These are phyloP conservation scores for Hyaloscypha finlandica DNA, from an alignment of 495 filamentous ascomycete species.

Conservation along the genomic window DNA sequence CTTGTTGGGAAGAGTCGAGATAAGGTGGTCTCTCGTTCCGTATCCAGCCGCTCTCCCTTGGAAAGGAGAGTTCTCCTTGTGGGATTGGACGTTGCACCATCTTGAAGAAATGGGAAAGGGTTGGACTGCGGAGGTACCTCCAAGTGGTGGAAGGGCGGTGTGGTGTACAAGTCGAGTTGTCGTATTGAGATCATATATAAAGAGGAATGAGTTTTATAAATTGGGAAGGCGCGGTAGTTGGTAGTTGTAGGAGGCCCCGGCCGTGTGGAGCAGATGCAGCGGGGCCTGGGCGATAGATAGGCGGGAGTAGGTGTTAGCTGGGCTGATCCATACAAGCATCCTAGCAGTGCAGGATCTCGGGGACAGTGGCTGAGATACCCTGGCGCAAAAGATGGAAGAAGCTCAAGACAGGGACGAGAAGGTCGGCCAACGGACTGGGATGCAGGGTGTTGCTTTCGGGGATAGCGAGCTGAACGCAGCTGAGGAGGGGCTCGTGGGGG, in stretches of 20 bases:
- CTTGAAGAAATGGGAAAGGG: conserved; percentile 14
- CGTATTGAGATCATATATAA: conserved; percentile 28
- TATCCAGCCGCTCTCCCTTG: conserved; percentile 13
- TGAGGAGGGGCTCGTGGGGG: neutral
- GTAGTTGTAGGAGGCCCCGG: conserved; percentile 23
- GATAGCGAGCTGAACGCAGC: neutral
- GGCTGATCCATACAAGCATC: neutral
- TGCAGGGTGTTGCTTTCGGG: neutral
- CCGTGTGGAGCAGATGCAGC: conserved; percentile 8
- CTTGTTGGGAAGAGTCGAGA: conserved; percentile 10
- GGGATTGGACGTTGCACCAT: conserved; percentile 22
- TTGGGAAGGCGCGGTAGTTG: conserved; percentile 17
- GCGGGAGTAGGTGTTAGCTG: conserved; percentile 8
- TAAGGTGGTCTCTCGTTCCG: conserved; percentile 21
- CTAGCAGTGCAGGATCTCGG: neutral
- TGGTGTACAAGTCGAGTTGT: conserved; percentile 31
- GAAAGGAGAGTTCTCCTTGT: conserved; percentile 20
- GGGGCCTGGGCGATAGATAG: conserved; percentile 12
- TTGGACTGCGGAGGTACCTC: conserved; percentile 2
- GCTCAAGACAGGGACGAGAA: neutral
- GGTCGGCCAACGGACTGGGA: neutral
- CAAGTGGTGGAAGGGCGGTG: conserved; percentile 5
- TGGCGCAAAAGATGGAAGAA: neutral
- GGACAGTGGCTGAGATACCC: conserved; percentile 1
- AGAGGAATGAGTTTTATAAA: neutral